Base-by-base conservation (phyloP, 345 rosid species). In the Kernera saxatilis region DNA sequence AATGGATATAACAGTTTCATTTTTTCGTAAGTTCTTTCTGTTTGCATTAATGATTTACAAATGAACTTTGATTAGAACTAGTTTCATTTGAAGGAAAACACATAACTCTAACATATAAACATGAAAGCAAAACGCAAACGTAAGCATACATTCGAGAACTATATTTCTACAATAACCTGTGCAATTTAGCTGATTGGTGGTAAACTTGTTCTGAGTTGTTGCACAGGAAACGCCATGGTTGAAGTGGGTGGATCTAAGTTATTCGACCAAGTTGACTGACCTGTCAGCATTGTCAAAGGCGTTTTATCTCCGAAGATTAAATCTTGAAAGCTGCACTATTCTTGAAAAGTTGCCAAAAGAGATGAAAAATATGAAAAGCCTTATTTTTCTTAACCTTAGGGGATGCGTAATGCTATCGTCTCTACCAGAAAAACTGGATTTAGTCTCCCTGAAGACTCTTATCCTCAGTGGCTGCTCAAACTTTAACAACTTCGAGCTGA, bases 231-330 rank as follows among this genome's bases (percentile, higher is more conserved):
- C 7, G 15, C 61, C 36, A 5, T 54, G 49, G 0, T 32, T 80
- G 36, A 77, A 44, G 45, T 25, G 45, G 57, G 35, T 82, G 7
- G 50, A 65, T 49, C 67, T 83, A n/a, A 14, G 55, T 13, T 0
- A 50, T 2, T 80, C 73, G 5, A 2, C 5, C 8, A 23, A 56
- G 6, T 46, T 82, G 40, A n/a, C 2, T 0, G 54, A 26, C 43
- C 40, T 77, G n/a, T 62, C 77, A 44, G 64, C 73, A 6, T 55
- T 74, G 9, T 73, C 74, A 12, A 6, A 49, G 1, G 79, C 79
- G 0, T 2, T 0, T 4, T 18, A 21, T 13, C 54, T 82, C 23
- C 66, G 18, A 30, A 33, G 56, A 5, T 22, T 79, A 10, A 2
- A 11, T n/a, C 69, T 82, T 23, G 32, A 36, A 26, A 48, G 64